Percentiles rank a stretch among this genome's conserved stretches.
Conservation (phyloP, 1,284 basidiomycete genomes). For the Ustilago trichophora region DNA sequence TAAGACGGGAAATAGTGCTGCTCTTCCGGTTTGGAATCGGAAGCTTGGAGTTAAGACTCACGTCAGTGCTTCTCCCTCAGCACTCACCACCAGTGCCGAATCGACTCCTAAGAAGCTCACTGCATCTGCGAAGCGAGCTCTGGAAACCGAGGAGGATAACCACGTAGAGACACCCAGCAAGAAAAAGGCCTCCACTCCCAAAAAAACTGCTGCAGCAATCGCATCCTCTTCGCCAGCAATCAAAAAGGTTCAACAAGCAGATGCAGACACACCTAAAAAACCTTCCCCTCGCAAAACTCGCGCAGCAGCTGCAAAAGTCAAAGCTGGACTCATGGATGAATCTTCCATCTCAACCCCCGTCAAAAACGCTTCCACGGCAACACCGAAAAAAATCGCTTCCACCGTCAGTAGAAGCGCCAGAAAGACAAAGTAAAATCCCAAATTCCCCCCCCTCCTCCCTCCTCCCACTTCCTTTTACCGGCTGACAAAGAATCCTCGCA, state of each 20-base stretch:
- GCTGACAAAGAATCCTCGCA: no score
- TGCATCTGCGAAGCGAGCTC: constrained; percentile 1
- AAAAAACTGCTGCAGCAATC: neutral
- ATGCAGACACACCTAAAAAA: neutral
- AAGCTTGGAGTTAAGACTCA: constrained; percentile 70
- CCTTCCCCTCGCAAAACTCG: constrained; percentile 22
- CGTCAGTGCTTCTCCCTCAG: neutral
- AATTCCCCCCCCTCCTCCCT: no score
- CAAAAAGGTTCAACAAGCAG: no score
- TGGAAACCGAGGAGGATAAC: constrained; percentile 1
- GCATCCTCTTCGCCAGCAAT: no score
- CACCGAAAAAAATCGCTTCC: constrained; percentile 3
- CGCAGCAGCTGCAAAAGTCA: constrained; percentile 1
- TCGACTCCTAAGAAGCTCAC: neutral
- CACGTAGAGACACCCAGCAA: constrained; percentile 1
- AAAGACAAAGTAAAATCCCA: constrained; percentile 19
- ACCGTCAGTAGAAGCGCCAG: constrained; percentile 11
- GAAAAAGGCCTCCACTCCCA: neutral
- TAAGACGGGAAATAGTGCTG: constrained; percentile 86
- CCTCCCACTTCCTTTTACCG: no score
- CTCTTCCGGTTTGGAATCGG: constrained; percentile 88
- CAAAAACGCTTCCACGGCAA: constrained; percentile 1
- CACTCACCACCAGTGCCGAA: neutral
- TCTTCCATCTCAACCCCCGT: neutral
- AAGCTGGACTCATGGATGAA: neutral